A percentile compares a stretch with the other conserved stretches of the same genome.
phyloP scores from a whole-genome alignment of 345 rosid species.

The Arabis alpina region DNA sequence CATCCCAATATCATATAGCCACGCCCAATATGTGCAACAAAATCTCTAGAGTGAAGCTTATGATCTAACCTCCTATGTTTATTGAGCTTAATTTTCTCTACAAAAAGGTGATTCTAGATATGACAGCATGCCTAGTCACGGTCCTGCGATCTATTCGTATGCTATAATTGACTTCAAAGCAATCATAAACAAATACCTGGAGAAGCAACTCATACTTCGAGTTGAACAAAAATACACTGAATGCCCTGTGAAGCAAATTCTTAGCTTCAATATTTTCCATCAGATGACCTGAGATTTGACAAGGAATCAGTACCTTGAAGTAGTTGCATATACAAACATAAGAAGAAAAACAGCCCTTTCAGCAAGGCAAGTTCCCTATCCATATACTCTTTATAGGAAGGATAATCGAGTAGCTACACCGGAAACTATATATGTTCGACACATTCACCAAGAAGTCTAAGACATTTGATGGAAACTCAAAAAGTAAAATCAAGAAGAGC shows the following conservation, averaged over 20 bases:
- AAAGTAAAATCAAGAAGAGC: not conserved
- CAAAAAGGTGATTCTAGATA: slow-evolving; percentile 14
- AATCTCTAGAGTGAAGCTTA: slow-evolving; percentile 2
- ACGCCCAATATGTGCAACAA: not conserved
- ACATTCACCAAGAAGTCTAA: not conserved
- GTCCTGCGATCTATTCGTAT: not conserved
- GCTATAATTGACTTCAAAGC: not conserved
- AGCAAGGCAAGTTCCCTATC: not conserved
- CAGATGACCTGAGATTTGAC: slow-evolving; percentile 73
- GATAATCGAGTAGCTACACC: slow-evolving; percentile 1
- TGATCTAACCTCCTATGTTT: slow-evolving; percentile 1
- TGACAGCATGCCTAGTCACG: slow-evolving; percentile 5
- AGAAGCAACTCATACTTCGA: slow-evolving; percentile 93
- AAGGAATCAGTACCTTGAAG: slow-evolving; percentile 14
- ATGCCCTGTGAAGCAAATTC: slow-evolving; percentile 89
- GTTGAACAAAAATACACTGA: slow-evolving; percentile 95
- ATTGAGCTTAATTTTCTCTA: slow-evolving; percentile 10
- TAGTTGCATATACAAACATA: not conserved
- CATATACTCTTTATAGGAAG: not conserved
- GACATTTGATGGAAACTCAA: slow-evolving; percentile 2
- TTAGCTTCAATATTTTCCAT: slow-evolving; percentile 90
- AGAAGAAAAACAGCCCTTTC: not conserved
- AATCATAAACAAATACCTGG: slow-evolving; percentile 64
- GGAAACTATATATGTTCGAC: not conserved
- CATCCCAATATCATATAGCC: slow-evolving; percentile 19